Evolutionary conservation across 2,329 filamentous ascomycete species (phyloP).

Genomic region (Xylaria polymorpha): DNA sequence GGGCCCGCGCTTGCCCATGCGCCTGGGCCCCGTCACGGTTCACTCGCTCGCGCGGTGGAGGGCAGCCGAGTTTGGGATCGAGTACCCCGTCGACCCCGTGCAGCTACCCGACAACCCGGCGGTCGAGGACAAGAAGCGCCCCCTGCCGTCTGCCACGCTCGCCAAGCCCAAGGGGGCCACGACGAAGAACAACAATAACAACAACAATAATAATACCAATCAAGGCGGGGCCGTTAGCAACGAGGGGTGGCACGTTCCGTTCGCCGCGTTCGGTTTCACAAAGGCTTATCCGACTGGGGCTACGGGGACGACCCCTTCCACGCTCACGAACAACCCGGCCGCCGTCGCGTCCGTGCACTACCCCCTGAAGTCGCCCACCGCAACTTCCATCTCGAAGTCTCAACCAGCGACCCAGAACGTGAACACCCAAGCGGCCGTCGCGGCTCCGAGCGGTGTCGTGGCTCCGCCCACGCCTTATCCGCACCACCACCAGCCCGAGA

Average conservation of each 20-base stretch:
- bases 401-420: background rate
- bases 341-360: conserved; percentile 35
- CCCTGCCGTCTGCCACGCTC: conserved; percentile 3
- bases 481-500: background rate
- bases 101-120: conserved; percentile 27
- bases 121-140: conserved; percentile 19
- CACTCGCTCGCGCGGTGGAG: conserved; percentile 40
- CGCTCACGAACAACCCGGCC: background rate
- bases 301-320: background rate
- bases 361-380: conserved; percentile 30
- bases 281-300: background rate
- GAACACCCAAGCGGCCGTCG: background rate
- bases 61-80: background rate
- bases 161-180: background rate
- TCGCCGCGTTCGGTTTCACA: background rate
- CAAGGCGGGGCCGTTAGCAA: background rate
- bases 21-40: conserved; percentile 35
- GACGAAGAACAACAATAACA: background rate
- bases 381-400: conserved; percentile 23
- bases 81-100: conserved; percentile 31
- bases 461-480: conserved; percentile 28
- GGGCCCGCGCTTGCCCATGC: conserved; percentile 21
- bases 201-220: background rate
- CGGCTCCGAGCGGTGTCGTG: background rate
- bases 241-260: background rate